Percentiles rank a stretch among this genome's conserved stretches.
Evolutionary conservation across 768 basidiomycete genomes (phyloP).

Genomic region (Termitomyces bulborhizus): DNA sequence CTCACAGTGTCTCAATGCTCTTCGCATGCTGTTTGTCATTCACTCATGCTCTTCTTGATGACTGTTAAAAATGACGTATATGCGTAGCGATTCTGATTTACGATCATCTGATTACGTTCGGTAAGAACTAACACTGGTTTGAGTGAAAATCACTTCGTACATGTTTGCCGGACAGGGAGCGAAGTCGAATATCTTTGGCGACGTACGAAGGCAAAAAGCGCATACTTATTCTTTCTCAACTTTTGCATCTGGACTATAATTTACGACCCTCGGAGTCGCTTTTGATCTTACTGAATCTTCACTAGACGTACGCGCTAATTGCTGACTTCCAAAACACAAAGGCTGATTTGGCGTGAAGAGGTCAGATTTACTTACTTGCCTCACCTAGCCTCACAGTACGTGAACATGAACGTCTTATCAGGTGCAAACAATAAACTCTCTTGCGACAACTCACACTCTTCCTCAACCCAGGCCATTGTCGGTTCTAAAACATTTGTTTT

Average conservation of each 20-base stretch:
- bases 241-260: neutral
- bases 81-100: neutral
- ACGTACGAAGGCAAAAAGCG: neutral
- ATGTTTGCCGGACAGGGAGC: neutral
- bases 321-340: neutral
- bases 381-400: too few relatives aligned
- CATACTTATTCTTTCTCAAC: neutral
- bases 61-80: neutral
- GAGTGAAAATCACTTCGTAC: too few relatives aligned
- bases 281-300: neutral
- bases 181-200: neutral
- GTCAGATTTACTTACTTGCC: neutral
- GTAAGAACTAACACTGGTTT: neutral
- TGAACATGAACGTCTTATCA: neutral
- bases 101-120: neutral
- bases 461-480: neutral
- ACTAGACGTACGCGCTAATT: neutral
- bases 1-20: neutral
- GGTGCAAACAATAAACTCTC: neutral
- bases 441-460: neutral
- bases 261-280: neutral
- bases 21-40: neutral
- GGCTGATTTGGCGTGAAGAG: neutral
- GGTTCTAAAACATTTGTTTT: neutral
- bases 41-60: neutral